Evolutionary conservation across 2,329 filamentous ascomycete species (phyloP), one percentile per base, ranked within the genome.

Genomic region (Sordariomycetes sp.): DNA sequence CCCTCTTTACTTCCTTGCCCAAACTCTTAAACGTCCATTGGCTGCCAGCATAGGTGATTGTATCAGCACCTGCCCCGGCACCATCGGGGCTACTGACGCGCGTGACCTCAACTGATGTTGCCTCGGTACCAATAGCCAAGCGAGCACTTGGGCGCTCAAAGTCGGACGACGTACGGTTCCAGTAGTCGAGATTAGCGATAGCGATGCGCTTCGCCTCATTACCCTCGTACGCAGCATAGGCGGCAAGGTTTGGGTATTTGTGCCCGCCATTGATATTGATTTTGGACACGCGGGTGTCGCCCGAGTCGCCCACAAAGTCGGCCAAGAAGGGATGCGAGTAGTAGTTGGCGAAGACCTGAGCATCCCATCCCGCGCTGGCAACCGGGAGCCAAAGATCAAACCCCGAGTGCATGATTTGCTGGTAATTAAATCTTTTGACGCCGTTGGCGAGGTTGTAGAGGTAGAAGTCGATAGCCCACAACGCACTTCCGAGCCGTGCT

Each of bases 401-500:
- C 1, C 46, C 49, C 4, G 49, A 44, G 39, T 53, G 54, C 55
- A 58, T 55, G 35, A 57, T 55, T 38, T 59, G 55, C 45, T 59
- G 54, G 36, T 55, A 55, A 40, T 59, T 53, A 44, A 59, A 54
- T 12, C 55, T 48, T 8, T 42, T 37, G 18, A 59, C 38, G 29
- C 57, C 57, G n/a, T 58, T 47, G 23, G 37, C 42, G 41, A 59
- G 51, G 30, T 41, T 36, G 35, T 59, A 58, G 1, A 59, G 46
- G 38, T 58, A 57, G 42, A 56, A 55, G 34, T 58, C 55, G 11
- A 57, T 50, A 37, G 54, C 52, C 55, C 55, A 59, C 4, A 59
- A 45, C 5, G 54, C 52, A 8, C 50, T 52, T 12, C 55, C 57
- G 12, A 59, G 50, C 5, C 51, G 47, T 4, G 49, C 49, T 36